phyloP scores from a whole-genome alignment of 2,329 filamentous ascomycete genomes.

The Claviceps africana region DNA sequence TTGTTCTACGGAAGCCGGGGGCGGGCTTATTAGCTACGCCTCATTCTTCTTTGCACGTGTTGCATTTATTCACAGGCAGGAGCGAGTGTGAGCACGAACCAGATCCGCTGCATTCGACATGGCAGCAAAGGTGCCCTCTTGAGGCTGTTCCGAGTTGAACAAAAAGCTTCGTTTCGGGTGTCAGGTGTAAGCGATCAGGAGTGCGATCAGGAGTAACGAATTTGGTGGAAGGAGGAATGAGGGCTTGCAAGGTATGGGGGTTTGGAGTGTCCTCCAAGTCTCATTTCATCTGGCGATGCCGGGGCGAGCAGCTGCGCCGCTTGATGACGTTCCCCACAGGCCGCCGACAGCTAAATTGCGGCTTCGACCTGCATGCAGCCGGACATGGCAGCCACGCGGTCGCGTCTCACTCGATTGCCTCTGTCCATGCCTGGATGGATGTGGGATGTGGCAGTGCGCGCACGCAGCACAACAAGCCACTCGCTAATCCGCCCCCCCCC shows the following conservation, averaged over 20 bases:
- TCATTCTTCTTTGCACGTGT: background rate
- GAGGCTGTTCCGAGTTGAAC: background rate
- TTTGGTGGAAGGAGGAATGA: background rate
- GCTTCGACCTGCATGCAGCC: background rate
- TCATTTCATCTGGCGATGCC: constrained; percentile 1
- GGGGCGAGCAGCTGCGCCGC: constrained; percentile 6
- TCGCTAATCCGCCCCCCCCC: too few species aligned
- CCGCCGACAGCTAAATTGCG: background rate
- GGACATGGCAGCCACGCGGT: background rate
- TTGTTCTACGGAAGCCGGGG: constrained; percentile 26
- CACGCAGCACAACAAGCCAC: too few species aligned
- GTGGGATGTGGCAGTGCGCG: background rate
- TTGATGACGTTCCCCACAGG: constrained; percentile 26
- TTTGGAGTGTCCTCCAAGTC: background rate
- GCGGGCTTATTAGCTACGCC: constrained; percentile 11
- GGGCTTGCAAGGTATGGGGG: background rate
- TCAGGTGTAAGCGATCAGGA: background rate
- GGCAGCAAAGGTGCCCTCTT: constrained; percentile 5
- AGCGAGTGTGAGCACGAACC: constrained; percentile 22
- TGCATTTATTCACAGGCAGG: background rate
- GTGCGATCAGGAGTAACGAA: background rate
- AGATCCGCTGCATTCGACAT: constrained; percentile 31
- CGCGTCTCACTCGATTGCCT: too few species aligned
- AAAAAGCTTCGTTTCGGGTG: background rate
- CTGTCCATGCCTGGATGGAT: too few species aligned